These are phyloP conservation scores for Cokeromyces recurvatus DNA, from an alignment of 371 early-diverging fungal species.

Conservation along the genomic window DNA sequence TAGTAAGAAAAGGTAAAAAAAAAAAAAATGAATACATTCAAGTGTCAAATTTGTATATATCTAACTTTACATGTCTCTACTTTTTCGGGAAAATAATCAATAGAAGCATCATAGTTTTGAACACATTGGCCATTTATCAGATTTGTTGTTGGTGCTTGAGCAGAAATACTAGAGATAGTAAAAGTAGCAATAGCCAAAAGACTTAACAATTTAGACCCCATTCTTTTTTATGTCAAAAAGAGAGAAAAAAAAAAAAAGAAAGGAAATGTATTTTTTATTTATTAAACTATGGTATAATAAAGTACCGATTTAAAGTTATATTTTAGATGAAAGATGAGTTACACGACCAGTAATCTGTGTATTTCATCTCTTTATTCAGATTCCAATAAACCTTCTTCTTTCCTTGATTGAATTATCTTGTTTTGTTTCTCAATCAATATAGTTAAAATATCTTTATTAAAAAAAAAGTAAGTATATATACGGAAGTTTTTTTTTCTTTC, in stretches of 20 bases:
- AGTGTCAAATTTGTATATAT: background rate
- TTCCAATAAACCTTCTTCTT: conserved; percentile 5
- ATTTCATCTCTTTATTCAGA: background rate
- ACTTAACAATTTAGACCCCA: conserved; percentile 3
- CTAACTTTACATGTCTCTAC: conserved; percentile 33
- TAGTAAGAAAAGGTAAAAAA: too few species aligned
- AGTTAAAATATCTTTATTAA: conserved; percentile 4
- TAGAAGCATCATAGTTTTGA: conserved; percentile 29
- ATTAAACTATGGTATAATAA: too few species aligned
- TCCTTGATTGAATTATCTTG: conserved; percentile 4
- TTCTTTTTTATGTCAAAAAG: too few species aligned
- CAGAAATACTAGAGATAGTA: conserved; percentile 14
- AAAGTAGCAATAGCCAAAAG: conserved; percentile 14
- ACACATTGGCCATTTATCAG: conserved; percentile 33
- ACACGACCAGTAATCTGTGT: too few species aligned
- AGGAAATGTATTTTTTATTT: too few species aligned
- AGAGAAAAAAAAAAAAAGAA: too few species aligned
- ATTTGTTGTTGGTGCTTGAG: conserved; percentile 37
- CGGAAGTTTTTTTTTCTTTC: too few species aligned
- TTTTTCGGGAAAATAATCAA: conserved; percentile 57
- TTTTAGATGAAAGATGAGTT: too few species aligned
- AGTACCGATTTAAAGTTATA: too few species aligned
- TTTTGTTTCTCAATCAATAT: conserved; percentile 12
- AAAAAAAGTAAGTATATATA: background rate
- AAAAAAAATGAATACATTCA: too few species aligned